phyloP scores from a whole-genome alignment of 768 basidiomycete genomes.

The Russula griseocarnosa region DNA sequence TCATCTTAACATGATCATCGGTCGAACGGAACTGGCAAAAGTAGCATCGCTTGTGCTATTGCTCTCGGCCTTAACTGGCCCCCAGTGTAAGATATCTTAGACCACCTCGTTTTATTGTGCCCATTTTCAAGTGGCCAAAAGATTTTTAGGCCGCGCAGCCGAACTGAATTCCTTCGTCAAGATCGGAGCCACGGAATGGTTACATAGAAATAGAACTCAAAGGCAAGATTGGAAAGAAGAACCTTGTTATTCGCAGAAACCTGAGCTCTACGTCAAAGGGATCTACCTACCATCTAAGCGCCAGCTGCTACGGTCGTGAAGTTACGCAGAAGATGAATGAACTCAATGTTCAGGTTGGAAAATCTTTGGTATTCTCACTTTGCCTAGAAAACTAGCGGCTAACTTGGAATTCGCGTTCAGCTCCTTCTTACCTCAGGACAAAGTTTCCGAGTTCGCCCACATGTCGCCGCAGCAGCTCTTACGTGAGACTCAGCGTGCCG shows the following conservation, averaged over 20 bases:
- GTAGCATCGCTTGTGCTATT: conserved; percentile 91
- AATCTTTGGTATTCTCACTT: conserved; percentile 67
- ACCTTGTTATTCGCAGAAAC: conserved; percentile 74
- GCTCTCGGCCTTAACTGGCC: conserved; percentile 62
- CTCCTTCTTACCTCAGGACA: conserved; percentile 95
- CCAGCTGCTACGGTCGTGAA: conserved; percentile 55
- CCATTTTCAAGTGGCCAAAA: background rate
- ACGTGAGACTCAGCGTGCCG: conserved; percentile 84
- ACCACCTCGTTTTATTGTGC: too few species aligned
- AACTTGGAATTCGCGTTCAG: conserved; percentile 37
- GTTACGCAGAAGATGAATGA: conserved; percentile 56
- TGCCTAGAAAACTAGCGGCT: conserved; percentile 5
- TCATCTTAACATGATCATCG: conserved; percentile 93
- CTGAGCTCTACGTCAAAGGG: conserved; percentile 55
- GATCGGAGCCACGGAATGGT: conserved; percentile 61
- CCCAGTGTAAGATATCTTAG: background rate
- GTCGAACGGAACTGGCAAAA: conserved; percentile 96
- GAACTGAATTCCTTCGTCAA: conserved; percentile 83
- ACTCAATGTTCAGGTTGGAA: conserved; percentile 89
- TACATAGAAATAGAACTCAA: conserved; percentile 90
- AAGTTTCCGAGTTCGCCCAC: conserved; percentile 88
- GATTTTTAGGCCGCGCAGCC: conserved; percentile 81
- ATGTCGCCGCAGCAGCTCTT: conserved; percentile 83
- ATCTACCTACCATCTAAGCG: conserved; percentile 71
- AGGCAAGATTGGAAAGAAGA: conserved; percentile 59